Conservation (phyloP, 176 grass and related monocot species). For the Musa schizocarpa region DNA sequence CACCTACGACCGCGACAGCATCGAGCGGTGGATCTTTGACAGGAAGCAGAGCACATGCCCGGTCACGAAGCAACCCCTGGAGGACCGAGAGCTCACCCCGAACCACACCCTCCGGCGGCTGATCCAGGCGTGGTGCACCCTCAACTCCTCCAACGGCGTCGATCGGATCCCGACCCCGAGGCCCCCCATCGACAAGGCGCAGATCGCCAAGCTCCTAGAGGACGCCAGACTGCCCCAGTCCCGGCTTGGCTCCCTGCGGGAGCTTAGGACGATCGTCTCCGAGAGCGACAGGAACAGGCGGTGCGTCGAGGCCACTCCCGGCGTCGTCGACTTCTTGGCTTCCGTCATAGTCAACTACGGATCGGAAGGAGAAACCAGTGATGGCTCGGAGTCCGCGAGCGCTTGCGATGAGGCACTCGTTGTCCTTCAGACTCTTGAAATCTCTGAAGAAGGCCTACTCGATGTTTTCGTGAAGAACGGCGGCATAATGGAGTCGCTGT, state of each 20-base stretch:
- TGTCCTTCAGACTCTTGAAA: conserved; percentile 52
- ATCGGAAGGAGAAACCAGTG: background rate
- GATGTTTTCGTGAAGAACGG: conserved; percentile 27
- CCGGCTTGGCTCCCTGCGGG: conserved; percentile 12
- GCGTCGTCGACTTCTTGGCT: conserved; percentile 22
- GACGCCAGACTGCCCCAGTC: conserved; percentile 1
- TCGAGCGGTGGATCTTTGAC: conserved; percentile 60
- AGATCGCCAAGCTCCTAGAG: conserved; percentile 23
- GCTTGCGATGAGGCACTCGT: conserved; percentile 44
- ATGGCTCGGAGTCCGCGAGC: no score
- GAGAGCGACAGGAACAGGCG: conserved; percentile 29
- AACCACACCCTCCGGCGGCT: conserved; percentile 95
- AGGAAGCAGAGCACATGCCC: conserved; percentile 35
- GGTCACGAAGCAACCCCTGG: conserved; percentile 51
- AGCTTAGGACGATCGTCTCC: conserved; percentile 13
- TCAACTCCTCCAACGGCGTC: conserved; percentile 32
- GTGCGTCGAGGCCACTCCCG: conserved; percentile 27
- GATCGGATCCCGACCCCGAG: conserved; percentile 31
- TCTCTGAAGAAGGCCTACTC: conserved; percentile 45
- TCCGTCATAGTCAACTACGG: conserved; percentile 8
- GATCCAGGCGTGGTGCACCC: conserved; percentile 65
- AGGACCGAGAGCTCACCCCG: conserved; percentile 51
- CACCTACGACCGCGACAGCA: conserved; percentile 67
- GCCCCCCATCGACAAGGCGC: conserved; percentile 5
- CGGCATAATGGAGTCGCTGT: conserved; percentile 39